A percentile compares a stretch with the other conserved stretches of the same genome.
These are phyloP conservation scores for Paramecium octaurelia DNA, from an alignment of 73 alveolate species.

Conservation along the genomic window DNA sequence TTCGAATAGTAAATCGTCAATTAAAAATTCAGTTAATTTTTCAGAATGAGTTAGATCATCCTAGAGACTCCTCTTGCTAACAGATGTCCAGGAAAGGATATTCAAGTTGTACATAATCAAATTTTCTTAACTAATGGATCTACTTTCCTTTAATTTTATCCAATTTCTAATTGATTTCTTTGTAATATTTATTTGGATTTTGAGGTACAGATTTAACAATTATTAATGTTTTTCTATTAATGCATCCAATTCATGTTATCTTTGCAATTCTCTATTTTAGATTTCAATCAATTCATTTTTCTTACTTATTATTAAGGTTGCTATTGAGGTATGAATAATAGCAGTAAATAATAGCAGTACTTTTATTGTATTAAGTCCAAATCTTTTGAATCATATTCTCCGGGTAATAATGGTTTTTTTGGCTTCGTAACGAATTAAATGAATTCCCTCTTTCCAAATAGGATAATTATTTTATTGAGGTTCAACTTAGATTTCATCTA, in stretches of 20 bases:
- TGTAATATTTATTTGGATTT: constrained; percentile 32
- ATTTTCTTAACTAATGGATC: background rate
- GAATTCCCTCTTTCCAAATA: background rate
- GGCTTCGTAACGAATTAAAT: background rate
- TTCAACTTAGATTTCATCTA: background rate
- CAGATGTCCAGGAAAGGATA: constrained; percentile 37
- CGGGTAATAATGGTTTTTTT: background rate
- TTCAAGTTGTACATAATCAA: background rate
- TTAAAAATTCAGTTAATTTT: background rate
- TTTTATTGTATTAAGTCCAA: background rate
- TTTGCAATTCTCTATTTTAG: constrained; percentile 1
- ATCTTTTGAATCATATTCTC: background rate
- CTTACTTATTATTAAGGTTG: background rate
- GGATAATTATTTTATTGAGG: background rate
- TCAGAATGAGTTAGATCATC: background rate
- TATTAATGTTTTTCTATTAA: background rate
- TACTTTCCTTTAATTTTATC: background rate
- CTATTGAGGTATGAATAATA: background rate
- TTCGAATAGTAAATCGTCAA: constrained; percentile 13
- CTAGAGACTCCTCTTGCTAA: constrained; percentile 25
- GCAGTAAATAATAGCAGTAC: too few species aligned
- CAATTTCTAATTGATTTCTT: constrained; percentile 17
- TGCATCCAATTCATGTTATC: constrained; percentile 26
- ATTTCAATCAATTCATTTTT: constrained; percentile 3
- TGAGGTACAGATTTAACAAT: background rate